Conservation (phyloP, 2,329 filamentous ascomycete species). For the Gliomastix tumulicola region DNA sequence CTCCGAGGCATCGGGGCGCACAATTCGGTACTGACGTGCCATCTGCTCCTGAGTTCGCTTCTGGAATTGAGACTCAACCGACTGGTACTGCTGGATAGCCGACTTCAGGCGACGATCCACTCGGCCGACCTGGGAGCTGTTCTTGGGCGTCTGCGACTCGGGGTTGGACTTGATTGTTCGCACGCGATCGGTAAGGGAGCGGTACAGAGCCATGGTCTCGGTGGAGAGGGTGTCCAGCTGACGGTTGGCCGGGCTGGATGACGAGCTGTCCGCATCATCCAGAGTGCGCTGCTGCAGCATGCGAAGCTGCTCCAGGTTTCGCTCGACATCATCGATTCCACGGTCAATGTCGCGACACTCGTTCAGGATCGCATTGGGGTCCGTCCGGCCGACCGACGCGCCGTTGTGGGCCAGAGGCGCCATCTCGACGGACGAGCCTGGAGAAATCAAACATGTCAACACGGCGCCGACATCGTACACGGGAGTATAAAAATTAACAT, state of each 20-base stretch:
- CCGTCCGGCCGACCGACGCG: constrained; percentile 35
- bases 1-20: constrained; percentile 72
- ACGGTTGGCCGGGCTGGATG: constrained; percentile 56
- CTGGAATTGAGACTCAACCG: constrained; percentile 72
- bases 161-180: constrained; percentile 76
- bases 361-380: constrained; percentile 75
- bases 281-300: constrained; percentile 66
- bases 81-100: constrained; percentile 76
- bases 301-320: constrained; percentile 64
- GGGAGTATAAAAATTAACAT: too few species aligned
- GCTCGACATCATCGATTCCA: constrained; percentile 68
- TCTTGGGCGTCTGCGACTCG: constrained; percentile 65
- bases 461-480: too few species aligned
- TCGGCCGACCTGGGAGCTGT: constrained; percentile 73
- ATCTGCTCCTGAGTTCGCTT: constrained; percentile 78
- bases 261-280: constrained; percentile 65
- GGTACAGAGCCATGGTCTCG: constrained; percentile 79
- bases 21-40: constrained; percentile 84
- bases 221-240: constrained; percentile 68
- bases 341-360: constrained; percentile 76
- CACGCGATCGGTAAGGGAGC: constrained; percentile 70
- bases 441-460: too few species aligned
- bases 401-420: constrained; percentile 52
- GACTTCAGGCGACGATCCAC: constrained; percentile 74
- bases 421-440: constrained; percentile 61